phyloP scores from a whole-genome alignment of 805 yeast species.

The Candida awuae region DNA sequence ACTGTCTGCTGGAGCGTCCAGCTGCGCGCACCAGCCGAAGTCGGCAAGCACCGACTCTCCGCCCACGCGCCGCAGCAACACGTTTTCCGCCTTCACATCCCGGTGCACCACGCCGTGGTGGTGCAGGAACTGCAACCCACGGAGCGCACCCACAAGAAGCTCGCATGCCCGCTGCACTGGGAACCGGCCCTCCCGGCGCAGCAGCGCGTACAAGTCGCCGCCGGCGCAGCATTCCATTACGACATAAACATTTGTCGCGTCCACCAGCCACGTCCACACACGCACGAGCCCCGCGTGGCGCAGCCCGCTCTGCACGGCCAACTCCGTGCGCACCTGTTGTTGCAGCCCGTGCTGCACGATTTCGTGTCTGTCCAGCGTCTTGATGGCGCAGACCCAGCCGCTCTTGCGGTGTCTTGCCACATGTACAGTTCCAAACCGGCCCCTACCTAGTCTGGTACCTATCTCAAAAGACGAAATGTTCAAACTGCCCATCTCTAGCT shows the following conservation, averaged over 20 bases:
- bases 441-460: conserved; percentile 84
- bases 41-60: conserved; percentile 48
- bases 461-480: conserved; percentile 61
- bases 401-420: conserved; percentile 70
- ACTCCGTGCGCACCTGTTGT: background rate
- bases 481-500: conserved; percentile 13
- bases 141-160: conserved; percentile 76
- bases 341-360: background rate
- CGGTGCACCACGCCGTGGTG: conserved; percentile 77
- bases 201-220: background rate
- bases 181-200: conserved; percentile 42
- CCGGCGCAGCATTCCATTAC: background rate
- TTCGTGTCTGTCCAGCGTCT: conserved; percentile 58
- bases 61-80: conserved; percentile 54
- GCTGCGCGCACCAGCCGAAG: conserved; percentile 85
- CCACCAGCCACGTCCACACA: background rate
- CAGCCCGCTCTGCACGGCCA: background rate
- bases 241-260: background rate
- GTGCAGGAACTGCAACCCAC: conserved; percentile 73
- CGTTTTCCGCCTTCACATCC: conserved; percentile 92
- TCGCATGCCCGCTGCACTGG: conserved; percentile 66
- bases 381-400: conserved; percentile 81
- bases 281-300: background rate
- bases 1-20: conserved; percentile 39
- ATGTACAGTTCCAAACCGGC: conserved; percentile 88